These are phyloP conservation scores for Zarea fungicola DNA, from an alignment of 2,329 filamentous ascomycete genomes.

Conservation along the genomic window DNA sequence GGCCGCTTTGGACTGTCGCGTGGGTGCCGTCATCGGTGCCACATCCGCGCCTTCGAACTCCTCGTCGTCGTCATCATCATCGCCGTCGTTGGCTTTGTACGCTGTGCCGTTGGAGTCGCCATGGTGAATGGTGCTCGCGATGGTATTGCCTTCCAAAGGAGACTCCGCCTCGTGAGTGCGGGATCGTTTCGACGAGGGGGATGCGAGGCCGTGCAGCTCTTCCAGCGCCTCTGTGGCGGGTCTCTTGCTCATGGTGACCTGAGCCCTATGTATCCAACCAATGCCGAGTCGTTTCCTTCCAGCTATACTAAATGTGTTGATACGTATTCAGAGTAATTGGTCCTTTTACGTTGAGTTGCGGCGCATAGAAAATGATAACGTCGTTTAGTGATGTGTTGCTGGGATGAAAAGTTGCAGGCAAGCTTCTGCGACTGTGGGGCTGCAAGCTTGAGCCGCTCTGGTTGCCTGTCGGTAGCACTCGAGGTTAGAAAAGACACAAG, in stretches of 20 bases:
- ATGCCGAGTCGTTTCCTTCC: too few species aligned
- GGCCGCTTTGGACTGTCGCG: slow-evolving; percentile 70
- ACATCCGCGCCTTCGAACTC: slow-evolving; percentile 37
- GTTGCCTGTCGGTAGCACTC: not conserved
- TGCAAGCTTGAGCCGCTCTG: not conserved
- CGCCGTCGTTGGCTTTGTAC: slow-evolving; percentile 15
- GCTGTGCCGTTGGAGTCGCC: slow-evolving; percentile 29
- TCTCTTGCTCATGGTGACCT: slow-evolving; percentile 45
- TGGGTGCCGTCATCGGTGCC: slow-evolving; percentile 36
- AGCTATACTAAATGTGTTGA: too few species aligned
- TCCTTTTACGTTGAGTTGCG: not conserved
- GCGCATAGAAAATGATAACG: slow-evolving; percentile 1
- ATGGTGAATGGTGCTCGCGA: slow-evolving; percentile 22
- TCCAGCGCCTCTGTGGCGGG: slow-evolving; percentile 57
- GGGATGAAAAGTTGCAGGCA: not conserved
- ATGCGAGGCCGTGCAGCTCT: slow-evolving; percentile 47
- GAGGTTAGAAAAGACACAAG: too few species aligned
- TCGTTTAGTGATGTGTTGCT: not conserved
- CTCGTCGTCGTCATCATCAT: slow-evolving; percentile 32
- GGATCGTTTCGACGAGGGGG: slow-evolving; percentile 55
- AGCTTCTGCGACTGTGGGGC: slow-evolving; percentile 8
- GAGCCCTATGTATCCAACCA: not conserved
- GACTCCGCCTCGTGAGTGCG: slow-evolving; percentile 44
- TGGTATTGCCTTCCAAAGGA: slow-evolving; percentile 28
- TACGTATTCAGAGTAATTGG: not conserved